Conservation (phyloP, 2,329 filamentous ascomycete genomes). For the Calonectria honghensis region DNA sequence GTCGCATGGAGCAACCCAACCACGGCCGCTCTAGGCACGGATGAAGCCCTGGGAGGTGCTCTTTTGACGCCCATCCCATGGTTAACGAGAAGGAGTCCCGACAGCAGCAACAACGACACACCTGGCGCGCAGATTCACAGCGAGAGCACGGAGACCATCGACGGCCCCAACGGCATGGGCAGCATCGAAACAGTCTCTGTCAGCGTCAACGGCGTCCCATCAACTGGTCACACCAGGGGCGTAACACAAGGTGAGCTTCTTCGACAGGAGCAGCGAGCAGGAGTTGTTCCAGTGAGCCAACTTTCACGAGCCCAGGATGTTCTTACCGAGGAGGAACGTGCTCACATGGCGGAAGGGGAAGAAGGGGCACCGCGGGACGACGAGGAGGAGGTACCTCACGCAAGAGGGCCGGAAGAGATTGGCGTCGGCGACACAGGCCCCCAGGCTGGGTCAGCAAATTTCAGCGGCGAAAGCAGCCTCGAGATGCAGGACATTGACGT, state of each 20-base stretch:
- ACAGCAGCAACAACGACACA: slow-evolving; percentile 54
- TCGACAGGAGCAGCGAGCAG: slow-evolving; percentile 89
- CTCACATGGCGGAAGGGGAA: slow-evolving; percentile 55
- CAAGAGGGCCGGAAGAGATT: slow-evolving; percentile 88
- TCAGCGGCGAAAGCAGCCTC: slow-evolving; percentile 64
- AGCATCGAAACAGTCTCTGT: slow-evolving; percentile 88
- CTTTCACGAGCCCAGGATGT: slow-evolving; percentile 66
- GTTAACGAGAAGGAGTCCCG: slow-evolving; percentile 72
- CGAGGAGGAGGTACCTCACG: slow-evolving; percentile 82
- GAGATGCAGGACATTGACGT: slow-evolving; percentile 75
- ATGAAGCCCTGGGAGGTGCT: slow-evolving; percentile 92
- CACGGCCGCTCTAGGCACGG: slow-evolving; percentile 79
- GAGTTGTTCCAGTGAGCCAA: slow-evolving; percentile 83
- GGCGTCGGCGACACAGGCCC: slow-evolving; percentile 91
- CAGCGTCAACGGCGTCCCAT: slow-evolving; percentile 81
- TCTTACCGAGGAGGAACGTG: slow-evolving; percentile 53
- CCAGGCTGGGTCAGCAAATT: slow-evolving; percentile 70
- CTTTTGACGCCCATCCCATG: slow-evolving; percentile 96
- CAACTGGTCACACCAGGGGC: slow-evolving; percentile 70
- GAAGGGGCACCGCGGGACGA: slow-evolving; percentile 63
- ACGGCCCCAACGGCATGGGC: slow-evolving; percentile 86
- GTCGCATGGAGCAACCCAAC: slow-evolving; percentile 70
- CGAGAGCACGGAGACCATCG: slow-evolving; percentile 86
- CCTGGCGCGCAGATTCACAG: slow-evolving; percentile 73
- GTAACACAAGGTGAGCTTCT: slow-evolving; percentile 90